These are phyloP conservation scores for Bruguiera sexangula DNA, from an alignment of 345 rosid species.

Conservation along the genomic window DNA sequence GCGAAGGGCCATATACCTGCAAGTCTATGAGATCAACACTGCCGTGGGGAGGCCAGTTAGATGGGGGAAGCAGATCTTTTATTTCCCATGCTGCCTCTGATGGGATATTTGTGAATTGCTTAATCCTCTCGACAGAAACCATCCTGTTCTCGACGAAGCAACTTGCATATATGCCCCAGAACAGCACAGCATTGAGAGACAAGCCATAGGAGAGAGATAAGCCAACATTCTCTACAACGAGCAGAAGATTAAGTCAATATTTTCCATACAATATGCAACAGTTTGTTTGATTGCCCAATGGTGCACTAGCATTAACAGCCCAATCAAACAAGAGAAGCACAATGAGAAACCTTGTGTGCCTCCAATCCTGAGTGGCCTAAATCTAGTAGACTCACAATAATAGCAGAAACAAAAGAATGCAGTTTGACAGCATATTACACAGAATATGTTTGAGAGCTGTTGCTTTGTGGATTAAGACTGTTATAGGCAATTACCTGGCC, in stretches of 20 bases:
- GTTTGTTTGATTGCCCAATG: neutral
- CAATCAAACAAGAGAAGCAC: too few species aligned
- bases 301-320: too few species aligned
- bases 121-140: conserved; percentile 92
- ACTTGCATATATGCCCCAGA: conserved; percentile 72
- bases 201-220: conserved; percentile 86
- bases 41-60: conserved; percentile 75
- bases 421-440: neutral
- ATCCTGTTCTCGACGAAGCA: conserved; percentile 88
- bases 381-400: too few species aligned
- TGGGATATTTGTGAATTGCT: conserved; percentile 75
- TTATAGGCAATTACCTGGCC: conserved; percentile 59
- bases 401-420: neutral
- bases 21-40: conserved; percentile 68
- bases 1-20: conserved; percentile 45
- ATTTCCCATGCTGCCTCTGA: conserved; percentile 78
- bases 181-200: conserved; percentile 77
- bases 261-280: neutral
- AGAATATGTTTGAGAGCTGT: neutral
- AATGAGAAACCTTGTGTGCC: too few species aligned
- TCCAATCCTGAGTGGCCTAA: too few species aligned
- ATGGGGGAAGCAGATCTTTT: conserved; percentile 56
- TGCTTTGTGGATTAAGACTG: too few species aligned
- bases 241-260: conserved; percentile 9
- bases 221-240: conserved; percentile 71